Base-by-base conservation (phyloP, 1,284 basidiomycete genomes). In the Schizophyllum commune region DNA sequence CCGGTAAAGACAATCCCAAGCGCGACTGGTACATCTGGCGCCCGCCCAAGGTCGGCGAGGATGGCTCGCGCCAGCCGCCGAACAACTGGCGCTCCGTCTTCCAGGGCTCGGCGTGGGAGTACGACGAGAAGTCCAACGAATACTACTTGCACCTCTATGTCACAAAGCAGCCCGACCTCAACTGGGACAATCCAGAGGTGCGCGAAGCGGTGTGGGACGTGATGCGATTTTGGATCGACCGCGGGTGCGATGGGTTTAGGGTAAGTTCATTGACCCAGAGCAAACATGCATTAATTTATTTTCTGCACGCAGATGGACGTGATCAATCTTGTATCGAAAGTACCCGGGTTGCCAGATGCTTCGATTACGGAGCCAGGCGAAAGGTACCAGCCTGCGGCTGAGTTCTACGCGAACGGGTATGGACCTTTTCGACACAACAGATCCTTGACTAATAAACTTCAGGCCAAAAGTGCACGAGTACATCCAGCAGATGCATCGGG, bases 21-120 rank as follows among this genome's bases (percentile, higher is more conserved):
- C 79, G 88, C 8, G 83, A 88, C 68, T 88, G 87, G 83, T 92
- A 90, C 73, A 82, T 89, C 66, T 91, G 89, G 87, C 82, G 86
- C 17, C 82, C 84, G 19, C 83, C 87, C 21, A 79, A 77, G 65
- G 82, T 77, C 67, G 81, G 83, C 63, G 71, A 76, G 27, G 72
- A 81, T 8, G 84, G 85, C 3, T 73, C 77, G 22, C 76, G 78
- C n/a, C 72, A 77, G 20, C 84, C 85, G 2, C 90, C 89, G 1
- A 87, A 86, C 69, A 91, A 92, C 71, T 92, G 91, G 90, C 76
- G 77, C 64, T 82, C 82, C 1, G 73, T 80, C 51, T 91, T 91
- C 67, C 83, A 87, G 74, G 84, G 88, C 22, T 82, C 83, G 1
- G 86, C 84, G 3, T 93, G 91, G 91, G 81, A 85, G 22, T 89